phyloP scores from a whole-genome alignment of 139 green algal species.

The Tetradesmus lagerheimii region DNA sequence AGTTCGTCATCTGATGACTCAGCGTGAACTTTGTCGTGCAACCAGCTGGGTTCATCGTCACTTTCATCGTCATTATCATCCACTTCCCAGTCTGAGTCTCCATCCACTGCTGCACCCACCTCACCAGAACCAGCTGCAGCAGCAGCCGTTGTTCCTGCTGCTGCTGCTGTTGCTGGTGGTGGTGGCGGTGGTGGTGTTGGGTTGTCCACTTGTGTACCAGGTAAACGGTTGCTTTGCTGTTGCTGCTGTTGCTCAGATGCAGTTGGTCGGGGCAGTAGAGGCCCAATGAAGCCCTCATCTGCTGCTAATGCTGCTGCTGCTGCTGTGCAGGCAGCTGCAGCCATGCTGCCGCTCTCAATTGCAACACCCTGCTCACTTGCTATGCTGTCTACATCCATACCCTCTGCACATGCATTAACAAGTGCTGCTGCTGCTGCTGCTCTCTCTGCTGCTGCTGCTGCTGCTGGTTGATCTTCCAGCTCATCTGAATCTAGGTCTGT shows the following conservation, averaged over 20 bases:
- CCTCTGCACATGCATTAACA: not conserved
- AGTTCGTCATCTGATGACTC: conserved; percentile 1
- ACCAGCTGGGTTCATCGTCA: not conserved
- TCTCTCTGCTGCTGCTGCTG: conserved; percentile 20
- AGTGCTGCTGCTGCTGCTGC: not conserved
- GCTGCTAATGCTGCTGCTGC: not conserved
- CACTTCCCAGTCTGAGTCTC: not conserved
- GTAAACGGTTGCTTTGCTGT: conserved; percentile 26
- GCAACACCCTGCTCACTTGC: not conserved
- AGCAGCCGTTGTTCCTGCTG: conserved; percentile 14
- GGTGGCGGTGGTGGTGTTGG: not conserved
- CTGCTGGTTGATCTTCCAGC: not conserved
- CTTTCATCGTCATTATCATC: not conserved
- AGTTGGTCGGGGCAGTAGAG: not conserved
- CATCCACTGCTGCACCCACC: not conserved
- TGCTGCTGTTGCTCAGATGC: conserved; percentile 8
- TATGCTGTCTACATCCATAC: not conserved
- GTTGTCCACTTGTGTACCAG: not conserved
- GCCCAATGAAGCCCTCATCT: conserved; percentile 10
- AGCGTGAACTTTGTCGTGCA: not conserved
- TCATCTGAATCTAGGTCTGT: conserved; percentile 39
- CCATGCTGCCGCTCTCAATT: not conserved
- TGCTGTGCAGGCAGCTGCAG: not conserved
- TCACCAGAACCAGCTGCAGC: not conserved
- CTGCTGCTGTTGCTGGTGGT: conserved; percentile 11